phyloP scores from a whole-genome alignment of 352 stramenopile species.

The Pythium sukuiense region DNA sequence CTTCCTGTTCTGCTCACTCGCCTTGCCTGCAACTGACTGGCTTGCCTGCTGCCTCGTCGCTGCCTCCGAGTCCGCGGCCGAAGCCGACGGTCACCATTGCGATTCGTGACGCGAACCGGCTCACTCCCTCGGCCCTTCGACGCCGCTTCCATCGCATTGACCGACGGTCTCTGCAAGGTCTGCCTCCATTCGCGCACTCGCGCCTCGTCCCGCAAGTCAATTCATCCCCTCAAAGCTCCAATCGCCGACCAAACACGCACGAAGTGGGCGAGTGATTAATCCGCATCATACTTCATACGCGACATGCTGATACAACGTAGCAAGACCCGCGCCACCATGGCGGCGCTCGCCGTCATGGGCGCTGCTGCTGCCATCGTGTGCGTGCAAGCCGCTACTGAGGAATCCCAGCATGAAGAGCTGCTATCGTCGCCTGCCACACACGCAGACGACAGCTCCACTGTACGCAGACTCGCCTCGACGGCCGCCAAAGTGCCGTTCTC shows the following conservation, averaged over 20 bases:
- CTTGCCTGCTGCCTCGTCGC: not conserved
- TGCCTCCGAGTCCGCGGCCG: too few relatives aligned
- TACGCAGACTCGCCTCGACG: not conserved
- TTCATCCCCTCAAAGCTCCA: too few relatives aligned
- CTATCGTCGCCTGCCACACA: not conserved
- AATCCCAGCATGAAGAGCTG: not conserved
- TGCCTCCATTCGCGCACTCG: too few relatives aligned
- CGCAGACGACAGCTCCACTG: not conserved
- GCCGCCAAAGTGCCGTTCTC: constrained; percentile 35
- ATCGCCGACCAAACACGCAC: too few relatives aligned
- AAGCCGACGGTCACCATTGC: too few relatives aligned
- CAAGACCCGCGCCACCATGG: too few relatives aligned
- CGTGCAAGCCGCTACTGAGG: not conserved
- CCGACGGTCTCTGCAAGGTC: too few relatives aligned
- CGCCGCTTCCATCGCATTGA: too few relatives aligned
- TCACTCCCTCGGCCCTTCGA: too few relatives aligned
- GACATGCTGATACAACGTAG: not conserved
- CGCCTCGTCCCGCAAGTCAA: too few relatives aligned
- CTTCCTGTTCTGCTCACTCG: not conserved
- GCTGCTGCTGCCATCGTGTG: not conserved
- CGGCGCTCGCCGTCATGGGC: not conserved
- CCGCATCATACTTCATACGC: not conserved
- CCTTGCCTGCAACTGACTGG: not conserved
- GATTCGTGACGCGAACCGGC: too few relatives aligned
- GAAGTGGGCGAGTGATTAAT: too few relatives aligned